A percentile compares a stretch with the other conserved stretches of the same genome.
phyloP scores from a whole-genome alignment of 306 rosid species.

The Bauhinia variegata region DNA sequence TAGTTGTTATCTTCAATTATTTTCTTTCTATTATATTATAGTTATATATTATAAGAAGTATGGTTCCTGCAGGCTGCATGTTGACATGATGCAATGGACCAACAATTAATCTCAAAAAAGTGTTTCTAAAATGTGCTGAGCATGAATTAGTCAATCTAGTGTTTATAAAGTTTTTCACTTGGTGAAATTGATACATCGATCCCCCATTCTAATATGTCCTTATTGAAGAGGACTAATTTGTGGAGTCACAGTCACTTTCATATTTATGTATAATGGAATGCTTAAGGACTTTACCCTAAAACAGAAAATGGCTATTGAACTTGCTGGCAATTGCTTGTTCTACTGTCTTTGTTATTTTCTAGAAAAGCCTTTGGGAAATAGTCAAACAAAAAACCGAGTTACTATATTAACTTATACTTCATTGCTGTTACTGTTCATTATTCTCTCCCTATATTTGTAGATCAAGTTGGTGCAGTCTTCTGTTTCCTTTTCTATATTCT shows the following conservation, averaged over 20 bases:
- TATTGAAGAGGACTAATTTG: neutral
- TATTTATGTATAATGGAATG: neutral
- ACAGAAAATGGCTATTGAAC: neutral
- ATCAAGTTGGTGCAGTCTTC: neutral
- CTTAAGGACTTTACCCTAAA: constrained; percentile 1
- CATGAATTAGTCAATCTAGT: constrained; percentile 11
- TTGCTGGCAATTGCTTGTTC: constrained; percentile 8
- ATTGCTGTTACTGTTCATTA: constrained; percentile 5
- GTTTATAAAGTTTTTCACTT: constrained; percentile 2
- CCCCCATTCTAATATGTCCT: too few relatives aligned
- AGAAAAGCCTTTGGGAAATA: neutral
- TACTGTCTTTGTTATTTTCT: neutral
- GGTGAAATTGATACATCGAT: neutral
- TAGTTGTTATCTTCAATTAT: neutral
- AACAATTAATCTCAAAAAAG: too few relatives aligned
- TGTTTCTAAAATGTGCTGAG: too few relatives aligned
- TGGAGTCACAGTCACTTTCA: constrained; percentile 4
- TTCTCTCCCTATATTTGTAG: neutral
- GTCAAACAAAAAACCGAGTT: neutral
- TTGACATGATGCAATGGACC: too few relatives aligned
- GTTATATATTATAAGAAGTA: neutral
- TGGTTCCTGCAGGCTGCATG: too few relatives aligned
- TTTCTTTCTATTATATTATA: too few relatives aligned
- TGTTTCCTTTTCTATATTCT: neutral
- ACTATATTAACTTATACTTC: neutral